Conservation (phyloP, 495 filamentous ascomycete species). For the Aspergillus leporis region DNA sequence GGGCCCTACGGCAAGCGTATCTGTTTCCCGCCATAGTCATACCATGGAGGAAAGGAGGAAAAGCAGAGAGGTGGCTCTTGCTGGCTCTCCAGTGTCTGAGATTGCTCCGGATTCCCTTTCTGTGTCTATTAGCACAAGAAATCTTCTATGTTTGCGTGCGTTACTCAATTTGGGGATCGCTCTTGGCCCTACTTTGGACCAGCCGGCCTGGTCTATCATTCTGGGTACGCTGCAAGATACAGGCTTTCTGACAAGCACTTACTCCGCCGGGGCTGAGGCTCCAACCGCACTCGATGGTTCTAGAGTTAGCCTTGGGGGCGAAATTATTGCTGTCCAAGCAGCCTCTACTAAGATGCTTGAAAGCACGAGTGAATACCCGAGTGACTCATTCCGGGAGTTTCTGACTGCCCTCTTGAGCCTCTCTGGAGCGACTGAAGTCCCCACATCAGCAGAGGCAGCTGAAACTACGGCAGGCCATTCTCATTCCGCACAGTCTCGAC, state of each 20-base stretch:
- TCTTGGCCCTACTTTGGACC: constrained; percentile 79
- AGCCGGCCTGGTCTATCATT: constrained; percentile 81
- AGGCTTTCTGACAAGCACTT: constrained; percentile 75
- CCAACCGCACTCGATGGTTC: constrained; percentile 45
- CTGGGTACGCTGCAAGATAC: constrained; percentile 90
- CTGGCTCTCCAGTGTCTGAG: constrained; percentile 24
- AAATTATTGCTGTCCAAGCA: constrained; percentile 85
- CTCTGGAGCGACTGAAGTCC: constrained; percentile 45
- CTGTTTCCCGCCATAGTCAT: constrained; percentile 26
- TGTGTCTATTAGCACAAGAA: constrained; percentile 75
- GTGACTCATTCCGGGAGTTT: constrained; percentile 75
- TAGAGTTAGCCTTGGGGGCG: constrained; percentile 64
- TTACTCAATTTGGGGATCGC: constrained; percentile 94
- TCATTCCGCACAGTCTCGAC: constrained; percentile 31
- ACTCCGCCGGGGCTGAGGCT: constrained; percentile 36
- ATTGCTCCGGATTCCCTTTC: constrained; percentile 24
- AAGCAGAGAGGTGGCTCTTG: constrained; percentile 24
- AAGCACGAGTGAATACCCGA: constrained; percentile 84
- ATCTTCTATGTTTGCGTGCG: constrained; percentile 85
- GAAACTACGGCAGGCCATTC: constrained; percentile 22
- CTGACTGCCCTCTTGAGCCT: constrained; percentile 71
- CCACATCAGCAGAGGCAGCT: constrained; percentile 28
- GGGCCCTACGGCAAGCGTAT: constrained; percentile 35
- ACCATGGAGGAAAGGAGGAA: constrained; percentile 43
- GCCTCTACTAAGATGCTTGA: constrained; percentile 86